Percentiles rank a stretch among this genome's conserved stretches.
These are phyloP conservation scores for Penicillium sp. DNA, from an alignment of 2,329 filamentous ascomycete species.

Conservation along the genomic window DNA sequence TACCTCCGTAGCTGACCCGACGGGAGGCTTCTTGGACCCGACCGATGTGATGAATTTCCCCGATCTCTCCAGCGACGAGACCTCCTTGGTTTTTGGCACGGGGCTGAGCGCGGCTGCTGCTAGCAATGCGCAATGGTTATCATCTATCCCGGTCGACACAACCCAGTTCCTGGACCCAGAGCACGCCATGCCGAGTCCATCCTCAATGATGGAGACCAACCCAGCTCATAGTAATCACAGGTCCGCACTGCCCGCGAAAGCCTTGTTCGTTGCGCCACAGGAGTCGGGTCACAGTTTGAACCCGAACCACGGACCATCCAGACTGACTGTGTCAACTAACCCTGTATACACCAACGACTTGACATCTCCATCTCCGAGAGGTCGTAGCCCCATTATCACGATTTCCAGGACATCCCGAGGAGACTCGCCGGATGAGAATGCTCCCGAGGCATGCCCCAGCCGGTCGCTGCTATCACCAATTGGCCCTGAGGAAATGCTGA, in stretches of 20 bases:
- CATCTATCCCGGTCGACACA: constrained; percentile 18
- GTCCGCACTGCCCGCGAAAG: constrained; percentile 17
- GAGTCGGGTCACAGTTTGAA: constrained; percentile 11
- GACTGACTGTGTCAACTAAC: constrained; percentile 13
- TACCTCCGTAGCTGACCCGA: constrained; percentile 11
- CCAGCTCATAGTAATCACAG: constrained; percentile 5
- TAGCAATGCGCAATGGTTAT: constrained; percentile 15
- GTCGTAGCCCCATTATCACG: constrained; percentile 48
- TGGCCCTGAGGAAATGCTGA: constrained; percentile 27
- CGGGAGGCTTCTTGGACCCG: constrained; percentile 16
- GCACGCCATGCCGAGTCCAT: constrained; percentile 33
- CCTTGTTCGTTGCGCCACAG: constrained; percentile 19
- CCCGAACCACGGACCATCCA: background rate
- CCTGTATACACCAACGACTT: constrained; percentile 1
- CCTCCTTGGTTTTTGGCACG: constrained; percentile 13
- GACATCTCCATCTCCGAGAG: constrained; percentile 27
- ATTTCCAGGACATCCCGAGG: constrained; percentile 46
- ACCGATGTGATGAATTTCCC: constrained; percentile 18
- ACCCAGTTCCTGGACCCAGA: constrained; percentile 39
- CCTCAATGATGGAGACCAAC: constrained; percentile 23
- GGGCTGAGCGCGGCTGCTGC: constrained; percentile 9
- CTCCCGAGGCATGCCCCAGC: constrained; percentile 29
- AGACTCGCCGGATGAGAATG: constrained; percentile 42
- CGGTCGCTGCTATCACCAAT: constrained; percentile 42
- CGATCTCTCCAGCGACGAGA: constrained; percentile 12